A percentile compares a stretch with the other conserved stretches of the same genome.
Conservation (phyloP, 2,329 filamentous ascomycete genomes). For the Fusarium sambucinum region DNA sequence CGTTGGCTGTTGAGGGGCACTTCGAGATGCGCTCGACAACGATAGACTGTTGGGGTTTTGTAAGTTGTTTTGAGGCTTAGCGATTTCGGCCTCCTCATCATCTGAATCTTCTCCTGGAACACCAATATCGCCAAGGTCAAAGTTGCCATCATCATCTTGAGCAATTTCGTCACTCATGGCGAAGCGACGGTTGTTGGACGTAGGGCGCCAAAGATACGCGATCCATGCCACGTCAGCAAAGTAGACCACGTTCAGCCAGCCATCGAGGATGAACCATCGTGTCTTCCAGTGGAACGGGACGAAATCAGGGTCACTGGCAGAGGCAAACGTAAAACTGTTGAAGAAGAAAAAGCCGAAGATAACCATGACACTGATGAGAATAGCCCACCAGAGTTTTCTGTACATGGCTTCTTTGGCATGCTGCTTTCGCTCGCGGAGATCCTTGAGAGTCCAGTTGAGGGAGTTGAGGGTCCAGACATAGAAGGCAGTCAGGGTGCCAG, state of each 20-base stretch:
- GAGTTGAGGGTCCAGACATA: constrained; percentile 99
- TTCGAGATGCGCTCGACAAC: constrained; percentile 41
- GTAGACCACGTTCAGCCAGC: constrained; percentile 97
- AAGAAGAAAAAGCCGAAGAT: constrained; percentile 99
- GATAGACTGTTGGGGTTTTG: constrained; percentile 47
- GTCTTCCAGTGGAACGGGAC: constrained; percentile 98
- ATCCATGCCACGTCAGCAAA: constrained; percentile 92
- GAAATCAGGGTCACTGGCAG: constrained; percentile 85
- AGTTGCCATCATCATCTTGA: constrained; percentile 94
- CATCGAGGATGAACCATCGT: constrained; percentile 96
- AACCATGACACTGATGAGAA: constrained; percentile 89
- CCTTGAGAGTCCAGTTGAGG: constrained; percentile 93
- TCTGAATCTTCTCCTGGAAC: constrained; percentile 73
- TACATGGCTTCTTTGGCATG: constrained; percentile 96
- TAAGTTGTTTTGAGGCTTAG: constrained; percentile 49
- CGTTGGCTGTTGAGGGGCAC: constrained; percentile 41
- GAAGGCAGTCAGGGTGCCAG: constrained; percentile 92
- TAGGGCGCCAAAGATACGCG: constrained; percentile 96
- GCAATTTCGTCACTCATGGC: constrained; percentile 99
- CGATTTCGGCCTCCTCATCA: constrained; percentile 66
- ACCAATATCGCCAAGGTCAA: constrained; percentile 93
- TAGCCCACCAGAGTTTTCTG: constrained; percentile 98
- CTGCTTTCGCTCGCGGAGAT: constrained; percentile 94
- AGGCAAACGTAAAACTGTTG: constrained; percentile 95
- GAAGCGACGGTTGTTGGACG: constrained; percentile 95